Percentiles rank a stretch among this genome's conserved stretches.
phyloP scores from a whole-genome alignment of 805 yeast species.

The Candida adriatica region DNA sequence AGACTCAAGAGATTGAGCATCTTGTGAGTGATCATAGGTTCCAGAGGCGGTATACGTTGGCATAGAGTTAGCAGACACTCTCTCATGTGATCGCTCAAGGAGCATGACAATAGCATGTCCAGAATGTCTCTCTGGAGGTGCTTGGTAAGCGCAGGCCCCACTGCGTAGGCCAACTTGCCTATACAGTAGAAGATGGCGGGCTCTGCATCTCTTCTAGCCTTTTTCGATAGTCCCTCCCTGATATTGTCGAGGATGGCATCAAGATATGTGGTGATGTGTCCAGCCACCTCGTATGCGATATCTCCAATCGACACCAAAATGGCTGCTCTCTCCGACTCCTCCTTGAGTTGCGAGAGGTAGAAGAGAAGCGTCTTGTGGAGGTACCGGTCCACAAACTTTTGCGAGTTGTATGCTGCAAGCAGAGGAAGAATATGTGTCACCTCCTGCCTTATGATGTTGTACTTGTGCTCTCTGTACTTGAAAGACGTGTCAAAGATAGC shows the following conservation, averaged over 20 bases:
- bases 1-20: conserved; percentile 64
- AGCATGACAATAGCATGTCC: conserved; percentile 73
- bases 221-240: conserved; percentile 61
- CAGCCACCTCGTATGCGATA: conserved; percentile 67
- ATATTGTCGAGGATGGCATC: conserved; percentile 83
- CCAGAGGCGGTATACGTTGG: conserved; percentile 72
- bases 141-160: conserved; percentile 90
- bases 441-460: conserved; percentile 70
- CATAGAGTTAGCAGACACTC: conserved; percentile 63
- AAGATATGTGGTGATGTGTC: conserved; percentile 79
- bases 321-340: conserved; percentile 67
- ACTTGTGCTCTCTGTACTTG: conserved; percentile 70
- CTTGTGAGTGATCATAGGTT: conserved; percentile 63
- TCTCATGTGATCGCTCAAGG: conserved; percentile 78
- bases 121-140: conserved; percentile 77
- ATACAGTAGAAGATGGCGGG: conserved; percentile 85
- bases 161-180: conserved; percentile 78
- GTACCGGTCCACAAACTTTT: conserved; percentile 69
- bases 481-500: conserved; percentile 71
- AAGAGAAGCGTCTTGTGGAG: conserved; percentile 73
- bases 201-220: conserved; percentile 62
- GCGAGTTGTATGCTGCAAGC: conserved; percentile 71
- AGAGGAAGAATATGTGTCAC: conserved; percentile 80
- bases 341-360: conserved; percentile 71
- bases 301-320: conserved; percentile 80